Conservation (phyloP, 208 protist species). For the Polymyxa betae region DNA sequence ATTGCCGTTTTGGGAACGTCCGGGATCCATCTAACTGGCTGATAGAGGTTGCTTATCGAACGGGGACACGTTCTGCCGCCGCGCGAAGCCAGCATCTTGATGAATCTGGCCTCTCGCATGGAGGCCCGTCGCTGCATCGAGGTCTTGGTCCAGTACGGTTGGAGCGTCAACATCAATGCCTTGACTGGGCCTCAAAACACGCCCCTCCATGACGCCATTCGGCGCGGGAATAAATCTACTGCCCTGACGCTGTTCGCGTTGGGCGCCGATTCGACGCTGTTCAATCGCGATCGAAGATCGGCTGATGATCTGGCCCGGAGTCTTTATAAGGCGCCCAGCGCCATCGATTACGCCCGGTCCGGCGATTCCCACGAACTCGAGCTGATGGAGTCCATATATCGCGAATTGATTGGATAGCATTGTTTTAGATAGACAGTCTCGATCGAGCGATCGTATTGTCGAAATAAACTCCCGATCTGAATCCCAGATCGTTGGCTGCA, state of each 20-base stretch:
- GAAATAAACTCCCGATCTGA: neutral
- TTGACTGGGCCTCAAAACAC: neutral
- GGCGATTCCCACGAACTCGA: neutral
- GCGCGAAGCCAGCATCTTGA: neutral
- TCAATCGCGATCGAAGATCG: slow-evolving; percentile 31
- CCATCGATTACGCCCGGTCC: neutral
- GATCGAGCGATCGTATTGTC: no score
- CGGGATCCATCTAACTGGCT: no score
- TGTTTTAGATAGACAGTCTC: no score
- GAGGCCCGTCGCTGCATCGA: slow-evolving; percentile 11
- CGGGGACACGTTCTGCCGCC: neutral
- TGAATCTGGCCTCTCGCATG: neutral
- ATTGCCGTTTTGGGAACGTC: no score
- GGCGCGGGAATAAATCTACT: neutral
- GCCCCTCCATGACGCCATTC: slow-evolving; percentile 25
- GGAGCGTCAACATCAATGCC: slow-evolving; percentile 9
- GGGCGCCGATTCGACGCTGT: neutral
- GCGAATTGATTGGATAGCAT: neutral
- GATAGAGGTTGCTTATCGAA: neutral
- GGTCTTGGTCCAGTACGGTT: neutral
- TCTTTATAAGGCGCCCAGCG: neutral
- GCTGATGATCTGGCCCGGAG: neutral
- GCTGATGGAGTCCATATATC: neutral
- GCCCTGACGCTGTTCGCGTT: neutral
- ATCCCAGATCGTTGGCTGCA: neutral